Conservation (phyloP, 306 rosid species). For the Potentilla sterilis region DNA sequence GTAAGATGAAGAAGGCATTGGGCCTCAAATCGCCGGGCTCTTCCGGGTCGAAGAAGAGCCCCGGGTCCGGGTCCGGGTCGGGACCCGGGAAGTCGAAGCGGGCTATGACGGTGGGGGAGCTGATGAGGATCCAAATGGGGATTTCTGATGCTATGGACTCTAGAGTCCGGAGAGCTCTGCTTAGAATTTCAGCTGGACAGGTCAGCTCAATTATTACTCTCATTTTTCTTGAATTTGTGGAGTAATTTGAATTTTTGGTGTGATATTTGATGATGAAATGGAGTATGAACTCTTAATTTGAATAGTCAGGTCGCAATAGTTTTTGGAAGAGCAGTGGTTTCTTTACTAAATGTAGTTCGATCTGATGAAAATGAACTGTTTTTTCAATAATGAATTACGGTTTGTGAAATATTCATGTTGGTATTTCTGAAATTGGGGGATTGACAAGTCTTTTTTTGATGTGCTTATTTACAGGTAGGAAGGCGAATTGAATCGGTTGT, state of each 20-base stretch:
- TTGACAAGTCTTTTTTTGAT: conserved; percentile 16
- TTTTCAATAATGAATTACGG: background rate
- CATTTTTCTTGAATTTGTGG: background rate
- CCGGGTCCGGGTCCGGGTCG: conserved; percentile 51
- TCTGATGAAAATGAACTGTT: conserved; percentile 10
- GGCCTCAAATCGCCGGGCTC: conserved; percentile 88
- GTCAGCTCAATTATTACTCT: conserved; percentile 29
- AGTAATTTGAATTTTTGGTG: background rate
- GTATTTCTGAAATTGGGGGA: background rate
- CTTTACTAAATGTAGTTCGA: conserved; percentile 23
- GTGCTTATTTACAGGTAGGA: conserved; percentile 62
- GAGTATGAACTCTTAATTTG: background rate
- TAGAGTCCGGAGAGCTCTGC: conserved; percentile 82
- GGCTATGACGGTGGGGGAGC: conserved; percentile 86
- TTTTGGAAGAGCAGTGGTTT: background rate
- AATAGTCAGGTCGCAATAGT: background rate
- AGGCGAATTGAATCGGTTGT: conserved; percentile 93
- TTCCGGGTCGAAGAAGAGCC: conserved; percentile 79
- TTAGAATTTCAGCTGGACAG: conserved; percentile 91
- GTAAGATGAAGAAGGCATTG: conserved; percentile 92
- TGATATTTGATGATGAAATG: background rate
- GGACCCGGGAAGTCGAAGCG: conserved; percentile 60
- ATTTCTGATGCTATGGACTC: conserved; percentile 93
- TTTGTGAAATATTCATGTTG: background rate
- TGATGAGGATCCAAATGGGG: conserved; percentile 94